Conservation (phyloP, 176 grass and related monocot species). For the Eragrostis nindensis region DNA sequence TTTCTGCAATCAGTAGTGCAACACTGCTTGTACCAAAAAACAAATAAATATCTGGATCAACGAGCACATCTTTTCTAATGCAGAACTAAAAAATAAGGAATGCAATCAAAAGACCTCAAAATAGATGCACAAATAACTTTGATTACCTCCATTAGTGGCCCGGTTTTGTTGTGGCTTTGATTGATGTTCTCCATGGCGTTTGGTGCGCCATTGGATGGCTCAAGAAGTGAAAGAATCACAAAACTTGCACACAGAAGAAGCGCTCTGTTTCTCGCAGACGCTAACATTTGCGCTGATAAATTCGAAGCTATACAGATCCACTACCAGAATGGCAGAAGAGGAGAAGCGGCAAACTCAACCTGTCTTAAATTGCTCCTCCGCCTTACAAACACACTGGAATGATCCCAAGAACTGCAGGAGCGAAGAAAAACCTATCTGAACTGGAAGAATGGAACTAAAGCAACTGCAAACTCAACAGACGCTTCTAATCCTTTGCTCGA, state of each 20-base stretch:
- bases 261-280: constrained; percentile 38
- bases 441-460: background rate
- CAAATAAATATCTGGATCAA: background rate
- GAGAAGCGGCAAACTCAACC: background rate
- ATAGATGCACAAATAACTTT: background rate
- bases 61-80: background rate
- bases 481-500: background rate
- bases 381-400: background rate
- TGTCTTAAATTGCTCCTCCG: background rate
- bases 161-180: constrained; percentile 48
- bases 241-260: constrained; percentile 31
- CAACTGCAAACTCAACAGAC: background rate
- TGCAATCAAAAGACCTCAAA: background rate
- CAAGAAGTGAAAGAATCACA: constrained; percentile 45
- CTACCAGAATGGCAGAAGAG: constrained; percentile 24
- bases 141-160: constrained; percentile 60
- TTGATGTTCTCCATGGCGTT: constrained; percentile 29
- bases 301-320: background rate
- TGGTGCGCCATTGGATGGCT: constrained; percentile 28
- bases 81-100: background rate
- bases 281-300: constrained; percentile 42
- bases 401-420: constrained; percentile 19
- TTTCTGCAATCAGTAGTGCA: background rate
- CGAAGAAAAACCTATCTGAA: constrained; percentile 1
- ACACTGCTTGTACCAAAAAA: constrained; percentile 10